phyloP scores from a whole-genome alignment of 352 stramenopile species.

The Globisporangium spinosum region DNA sequence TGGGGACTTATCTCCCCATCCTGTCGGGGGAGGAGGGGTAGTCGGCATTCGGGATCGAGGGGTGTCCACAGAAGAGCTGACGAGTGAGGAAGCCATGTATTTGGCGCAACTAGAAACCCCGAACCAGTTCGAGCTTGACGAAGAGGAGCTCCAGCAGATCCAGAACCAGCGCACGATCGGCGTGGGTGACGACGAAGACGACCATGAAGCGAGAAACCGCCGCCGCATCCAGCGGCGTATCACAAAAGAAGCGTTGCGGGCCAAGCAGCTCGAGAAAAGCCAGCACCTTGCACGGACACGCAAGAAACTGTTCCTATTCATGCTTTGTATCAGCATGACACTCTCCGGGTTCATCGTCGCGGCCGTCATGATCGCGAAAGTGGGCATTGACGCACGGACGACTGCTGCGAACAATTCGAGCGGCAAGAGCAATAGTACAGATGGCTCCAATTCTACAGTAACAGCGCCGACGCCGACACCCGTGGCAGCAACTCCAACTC shows the following conservation, averaged over 20 bases:
- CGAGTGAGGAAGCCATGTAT: constrained; percentile 19
- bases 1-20: constrained; percentile 18
- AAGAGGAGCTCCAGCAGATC: constrained; percentile 8
- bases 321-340: constrained; percentile 51
- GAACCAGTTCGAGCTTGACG: constrained; percentile 9
- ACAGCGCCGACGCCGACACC: constrained; percentile 9
- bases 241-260: constrained; percentile 53
- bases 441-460: not conserved
- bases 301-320: constrained; percentile 58
- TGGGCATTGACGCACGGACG: constrained; percentile 31
- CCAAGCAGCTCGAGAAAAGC: constrained; percentile 51
- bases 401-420: constrained; percentile 16
- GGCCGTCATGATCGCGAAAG: constrained; percentile 52
- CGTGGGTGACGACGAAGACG: constrained; percentile 20
- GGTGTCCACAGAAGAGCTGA: constrained; percentile 9
- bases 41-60: constrained; percentile 7
- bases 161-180: constrained; percentile 18
- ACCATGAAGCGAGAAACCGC: constrained; percentile 43
- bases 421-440: constrained; percentile 15
- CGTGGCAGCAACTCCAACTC: constrained; percentile 6
- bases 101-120: constrained; percentile 25
- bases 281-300: constrained; percentile 49
- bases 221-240: constrained; percentile 46
- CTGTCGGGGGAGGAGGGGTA: not conserved
- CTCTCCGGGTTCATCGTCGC: constrained; percentile 58